phyloP scores from a whole-genome alignment of 2,329 filamentous ascomycete species.

The Botrytis squamosa region DNA sequence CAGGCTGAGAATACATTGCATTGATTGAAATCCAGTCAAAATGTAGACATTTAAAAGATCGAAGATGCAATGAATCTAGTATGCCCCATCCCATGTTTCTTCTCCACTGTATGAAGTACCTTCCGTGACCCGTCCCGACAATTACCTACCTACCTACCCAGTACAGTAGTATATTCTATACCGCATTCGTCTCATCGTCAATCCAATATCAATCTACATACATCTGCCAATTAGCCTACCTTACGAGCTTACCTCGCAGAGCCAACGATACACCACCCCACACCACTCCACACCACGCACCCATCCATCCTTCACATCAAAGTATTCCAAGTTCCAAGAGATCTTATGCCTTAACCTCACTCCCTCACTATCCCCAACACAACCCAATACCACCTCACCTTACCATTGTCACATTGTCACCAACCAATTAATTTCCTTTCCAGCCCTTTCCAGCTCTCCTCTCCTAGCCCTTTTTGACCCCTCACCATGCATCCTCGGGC shows the following conservation, averaged over 20 bases:
- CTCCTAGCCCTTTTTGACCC: background rate
- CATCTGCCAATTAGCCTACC: background rate
- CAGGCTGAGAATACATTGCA: background rate
- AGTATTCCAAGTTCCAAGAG: background rate
- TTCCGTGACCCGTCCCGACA: background rate
- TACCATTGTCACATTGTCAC: background rate
- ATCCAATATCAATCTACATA: background rate
- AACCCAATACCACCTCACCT: background rate
- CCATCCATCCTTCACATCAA: background rate
- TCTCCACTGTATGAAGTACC: background rate
- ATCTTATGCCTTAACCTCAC: background rate
- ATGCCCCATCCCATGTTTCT: background rate
- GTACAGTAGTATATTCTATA: background rate
- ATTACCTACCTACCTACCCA: too few relatives aligned
- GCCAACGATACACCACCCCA: background rate
- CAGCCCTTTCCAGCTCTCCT: background rate
- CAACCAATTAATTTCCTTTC: background rate
- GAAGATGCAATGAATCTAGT: background rate
- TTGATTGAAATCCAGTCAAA: too few relatives aligned
- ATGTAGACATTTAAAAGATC: background rate
- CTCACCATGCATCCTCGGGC: background rate
- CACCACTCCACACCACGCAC: background rate
- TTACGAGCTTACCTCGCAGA: background rate
- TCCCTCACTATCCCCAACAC: background rate
- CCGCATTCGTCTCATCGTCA: background rate